Conservation (phyloP, 2,329 filamentous ascomycete genomes). For the Penicillium sp. region DNA sequence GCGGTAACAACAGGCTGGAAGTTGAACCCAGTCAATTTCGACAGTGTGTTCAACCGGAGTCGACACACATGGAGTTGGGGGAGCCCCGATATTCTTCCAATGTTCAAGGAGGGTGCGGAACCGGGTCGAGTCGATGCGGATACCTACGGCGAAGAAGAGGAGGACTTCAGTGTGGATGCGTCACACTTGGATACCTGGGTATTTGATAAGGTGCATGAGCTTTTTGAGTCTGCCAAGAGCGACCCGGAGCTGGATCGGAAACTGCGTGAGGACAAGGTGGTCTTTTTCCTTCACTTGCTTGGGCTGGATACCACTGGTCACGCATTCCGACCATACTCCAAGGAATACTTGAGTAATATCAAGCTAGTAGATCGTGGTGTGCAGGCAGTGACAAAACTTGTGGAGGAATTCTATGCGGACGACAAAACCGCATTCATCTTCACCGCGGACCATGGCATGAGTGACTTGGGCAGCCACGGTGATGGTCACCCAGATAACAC, state of each 20-base stretch:
- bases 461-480: constrained; percentile 97
- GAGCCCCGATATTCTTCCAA: constrained; percentile 92
- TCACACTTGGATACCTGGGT: constrained; percentile 87
- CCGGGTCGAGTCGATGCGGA: constrained; percentile 85
- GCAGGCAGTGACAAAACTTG: constrained; percentile 74
- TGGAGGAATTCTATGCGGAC: constrained; percentile 82
- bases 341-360: constrained; percentile 92
- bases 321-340: constrained; percentile 82
- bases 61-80: constrained; percentile 99
- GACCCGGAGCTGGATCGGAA: constrained; percentile 73
- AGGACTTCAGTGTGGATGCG: constrained; percentile 86
- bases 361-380: constrained; percentile 91
- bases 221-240: constrained; percentile 77
- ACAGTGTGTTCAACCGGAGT: constrained; percentile 97
- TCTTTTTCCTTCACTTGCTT: constrained; percentile 93
- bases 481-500: constrained; percentile 98
- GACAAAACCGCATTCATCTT: constrained; percentile 92
- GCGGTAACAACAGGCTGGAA: constrained; percentile 98
- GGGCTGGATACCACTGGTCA: constrained; percentile 92
- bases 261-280: constrained; percentile 78
- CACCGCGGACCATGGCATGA: constrained; percentile 98
- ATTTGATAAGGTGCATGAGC: constrained; percentile 84
- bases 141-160: constrained; percentile 77
- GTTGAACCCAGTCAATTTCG: constrained; percentile 95
- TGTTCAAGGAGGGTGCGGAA: constrained; percentile 93